Conservation (phyloP, 768 basidiomycete genomes). For the Rhodotorula taiwanensis region DNA sequence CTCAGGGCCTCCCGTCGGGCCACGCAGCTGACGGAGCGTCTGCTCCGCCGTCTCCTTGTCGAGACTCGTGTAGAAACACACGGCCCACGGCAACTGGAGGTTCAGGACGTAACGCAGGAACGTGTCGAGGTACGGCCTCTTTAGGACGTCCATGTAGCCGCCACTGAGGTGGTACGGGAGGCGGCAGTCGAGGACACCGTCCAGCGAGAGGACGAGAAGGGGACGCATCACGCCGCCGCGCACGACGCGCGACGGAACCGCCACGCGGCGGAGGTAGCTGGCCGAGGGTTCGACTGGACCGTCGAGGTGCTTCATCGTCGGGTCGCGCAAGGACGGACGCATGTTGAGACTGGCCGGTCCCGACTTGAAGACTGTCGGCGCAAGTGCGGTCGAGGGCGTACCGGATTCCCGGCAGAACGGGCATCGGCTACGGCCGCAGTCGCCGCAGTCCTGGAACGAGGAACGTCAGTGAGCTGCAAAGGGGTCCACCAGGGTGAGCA, state of each 20-base stretch:
- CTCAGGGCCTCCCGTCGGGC: constrained; percentile 32
- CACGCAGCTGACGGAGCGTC: constrained; percentile 19
- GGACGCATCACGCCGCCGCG: constrained; percentile 1
- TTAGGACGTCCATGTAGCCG: constrained; percentile 24
- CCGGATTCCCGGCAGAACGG: too few species aligned
- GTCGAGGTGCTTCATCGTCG: background rate
- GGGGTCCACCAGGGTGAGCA: too few species aligned
- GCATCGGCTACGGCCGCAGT: background rate
- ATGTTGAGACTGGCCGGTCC: background rate
- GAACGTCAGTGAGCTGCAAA: too few species aligned
- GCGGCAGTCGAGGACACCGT: constrained; percentile 19
- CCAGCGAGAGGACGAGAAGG: constrained; percentile 24
- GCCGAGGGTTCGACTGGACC: background rate
- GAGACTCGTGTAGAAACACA: constrained; percentile 22
- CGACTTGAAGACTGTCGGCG: too few species aligned
- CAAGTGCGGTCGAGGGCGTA: too few species aligned
- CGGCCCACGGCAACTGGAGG: constrained; percentile 8
- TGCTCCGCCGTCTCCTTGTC: constrained; percentile 11
- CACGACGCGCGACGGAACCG: background rate
- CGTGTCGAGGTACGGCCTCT: constrained; percentile 16
- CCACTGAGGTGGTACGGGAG: constrained; percentile 22
- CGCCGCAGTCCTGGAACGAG: background rate
- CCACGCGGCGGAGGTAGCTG: constrained; percentile 10
- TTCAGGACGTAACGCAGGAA: constrained; percentile 26
- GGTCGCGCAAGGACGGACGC: background rate